Evolutionary conservation across 2,329 filamentous ascomycete genomes (phyloP).

Genomic region (Colletotrichum sp.): DNA sequence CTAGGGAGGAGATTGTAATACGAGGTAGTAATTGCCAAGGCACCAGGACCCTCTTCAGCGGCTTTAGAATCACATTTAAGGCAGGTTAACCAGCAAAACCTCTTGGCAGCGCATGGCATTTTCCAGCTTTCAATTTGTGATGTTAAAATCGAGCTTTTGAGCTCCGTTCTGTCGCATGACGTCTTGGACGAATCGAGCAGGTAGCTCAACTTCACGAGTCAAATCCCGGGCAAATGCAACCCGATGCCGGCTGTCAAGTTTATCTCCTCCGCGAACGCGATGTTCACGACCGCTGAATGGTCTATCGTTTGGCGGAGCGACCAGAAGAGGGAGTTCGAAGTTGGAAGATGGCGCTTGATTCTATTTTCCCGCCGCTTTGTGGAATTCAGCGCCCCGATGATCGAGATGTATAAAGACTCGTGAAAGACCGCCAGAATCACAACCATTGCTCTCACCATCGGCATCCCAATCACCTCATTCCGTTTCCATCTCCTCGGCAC

Average conservation of each 20-base stretch:
- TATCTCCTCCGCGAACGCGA: background rate
- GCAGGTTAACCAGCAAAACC: background rate
- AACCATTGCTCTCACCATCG: slow-evolving; percentile 42
- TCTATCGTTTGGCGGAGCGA: background rate
- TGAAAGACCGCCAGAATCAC: slow-evolving; percentile 18
- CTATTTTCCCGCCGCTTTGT: background rate
- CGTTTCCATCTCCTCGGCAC: background rate
- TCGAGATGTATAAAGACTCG: background rate
- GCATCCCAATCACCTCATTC: background rate
- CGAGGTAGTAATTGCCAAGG: background rate
- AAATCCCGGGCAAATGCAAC: background rate
- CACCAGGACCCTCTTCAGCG: background rate
- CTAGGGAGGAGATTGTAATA: background rate
- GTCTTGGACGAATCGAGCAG: background rate
- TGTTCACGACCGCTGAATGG: background rate
- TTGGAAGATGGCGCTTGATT: background rate
- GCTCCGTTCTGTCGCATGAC: background rate
- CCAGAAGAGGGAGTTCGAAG: background rate
- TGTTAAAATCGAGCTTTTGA: background rate
- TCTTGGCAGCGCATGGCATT: background rate
- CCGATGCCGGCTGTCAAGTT: background rate
- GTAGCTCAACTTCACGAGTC: background rate
- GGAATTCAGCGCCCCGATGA: background rate
- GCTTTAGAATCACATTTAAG: background rate
- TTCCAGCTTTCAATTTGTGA: background rate